Percentiles rank a stretch among this genome's conserved stretches.
Evolutionary conservation across 129 eudicot genomes (phyloP).

Genomic region (Flaveria trinervia): DNA sequence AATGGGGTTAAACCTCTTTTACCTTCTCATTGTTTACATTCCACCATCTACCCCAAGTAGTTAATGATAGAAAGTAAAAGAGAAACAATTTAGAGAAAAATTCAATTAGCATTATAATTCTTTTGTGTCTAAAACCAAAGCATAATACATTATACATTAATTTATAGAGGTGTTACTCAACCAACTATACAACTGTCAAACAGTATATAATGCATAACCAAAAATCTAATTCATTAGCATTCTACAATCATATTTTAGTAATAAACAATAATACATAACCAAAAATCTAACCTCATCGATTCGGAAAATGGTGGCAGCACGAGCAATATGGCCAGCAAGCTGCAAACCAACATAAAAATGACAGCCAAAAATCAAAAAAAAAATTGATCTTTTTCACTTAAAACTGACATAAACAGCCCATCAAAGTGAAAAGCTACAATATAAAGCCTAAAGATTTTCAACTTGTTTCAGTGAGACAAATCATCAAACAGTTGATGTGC

Average conservation of each 20-base stretch:
- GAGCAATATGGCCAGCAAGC: slow-evolving; percentile 96
- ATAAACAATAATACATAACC: not conserved
- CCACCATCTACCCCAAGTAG: slow-evolving; percentile 8
- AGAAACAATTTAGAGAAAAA: not conserved
- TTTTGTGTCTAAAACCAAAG: not conserved
- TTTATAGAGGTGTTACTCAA: not conserved
- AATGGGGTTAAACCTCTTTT: not conserved
- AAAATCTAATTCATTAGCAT: not conserved
- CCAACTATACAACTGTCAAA: not conserved
- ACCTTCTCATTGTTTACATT: not conserved
- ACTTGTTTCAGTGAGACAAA: slow-evolving; percentile 14
- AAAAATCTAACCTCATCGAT: slow-evolving; percentile 64
- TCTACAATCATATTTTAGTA: not conserved
- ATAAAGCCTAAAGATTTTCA: slow-evolving; percentile 5
- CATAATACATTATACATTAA: not conserved
- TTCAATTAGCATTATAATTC: not conserved
- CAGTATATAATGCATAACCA: not conserved
- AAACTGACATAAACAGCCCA: not conserved
- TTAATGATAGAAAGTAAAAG: slow-evolving; percentile 9
- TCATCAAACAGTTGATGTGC: slow-evolving; percentile 36
- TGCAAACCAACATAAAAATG: slow-evolving; percentile 29
- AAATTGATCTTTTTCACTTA: not conserved
- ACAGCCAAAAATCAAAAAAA: not conserved
- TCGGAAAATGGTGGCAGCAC: slow-evolving; percentile 92
- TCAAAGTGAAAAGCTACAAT: slow-evolving; percentile 2